phyloP scores from a whole-genome alignment of 768 basidiomycete genomes.

The Leccinum longicurvipes region DNA sequence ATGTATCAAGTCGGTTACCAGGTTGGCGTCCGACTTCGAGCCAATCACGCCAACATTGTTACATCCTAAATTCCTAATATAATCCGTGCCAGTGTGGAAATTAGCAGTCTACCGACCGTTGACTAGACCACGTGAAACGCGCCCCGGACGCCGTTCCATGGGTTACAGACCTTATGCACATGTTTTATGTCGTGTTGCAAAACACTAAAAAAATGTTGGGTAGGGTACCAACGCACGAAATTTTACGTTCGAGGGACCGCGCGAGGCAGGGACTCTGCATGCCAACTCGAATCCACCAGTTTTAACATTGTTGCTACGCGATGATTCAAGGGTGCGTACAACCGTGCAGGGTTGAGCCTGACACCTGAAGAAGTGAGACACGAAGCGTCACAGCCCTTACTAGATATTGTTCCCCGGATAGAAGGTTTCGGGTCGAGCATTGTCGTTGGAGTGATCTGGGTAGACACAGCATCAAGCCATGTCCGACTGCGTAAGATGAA shows the following conservation, averaged over 20 bases:
- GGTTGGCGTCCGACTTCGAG: too few relatives aligned
- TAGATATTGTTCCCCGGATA: neutral
- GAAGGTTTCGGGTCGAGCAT: neutral
- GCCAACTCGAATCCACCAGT: neutral
- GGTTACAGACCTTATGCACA: neutral
- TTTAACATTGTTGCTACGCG: constrained; percentile 8
- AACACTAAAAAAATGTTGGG: neutral
- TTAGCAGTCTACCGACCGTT: constrained; percentile 9
- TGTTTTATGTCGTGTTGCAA: neutral
- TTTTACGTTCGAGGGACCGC: constrained; percentile 17
- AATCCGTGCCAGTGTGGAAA: neutral
- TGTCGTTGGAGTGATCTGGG: neutral
- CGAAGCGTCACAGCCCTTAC: neutral
- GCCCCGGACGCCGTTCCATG: neutral
- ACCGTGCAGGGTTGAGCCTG: neutral
- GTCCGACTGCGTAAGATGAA: neutral
- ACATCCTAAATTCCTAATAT: too few relatives aligned
- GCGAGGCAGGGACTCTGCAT: neutral
- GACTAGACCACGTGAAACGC: constrained; percentile 17
- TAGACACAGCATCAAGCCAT: too few relatives aligned
- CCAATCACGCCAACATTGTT: too few relatives aligned
- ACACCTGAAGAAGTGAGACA: neutral
- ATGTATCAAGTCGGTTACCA: neutral
- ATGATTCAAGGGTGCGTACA: neutral
- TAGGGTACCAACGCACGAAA: constrained; percentile 11